Percentiles rank a stretch among this genome's conserved stretches.
These are phyloP conservation scores for Artemisia princeps DNA, from an alignment of 140 eudicot species.

Conservation along the genomic window DNA sequence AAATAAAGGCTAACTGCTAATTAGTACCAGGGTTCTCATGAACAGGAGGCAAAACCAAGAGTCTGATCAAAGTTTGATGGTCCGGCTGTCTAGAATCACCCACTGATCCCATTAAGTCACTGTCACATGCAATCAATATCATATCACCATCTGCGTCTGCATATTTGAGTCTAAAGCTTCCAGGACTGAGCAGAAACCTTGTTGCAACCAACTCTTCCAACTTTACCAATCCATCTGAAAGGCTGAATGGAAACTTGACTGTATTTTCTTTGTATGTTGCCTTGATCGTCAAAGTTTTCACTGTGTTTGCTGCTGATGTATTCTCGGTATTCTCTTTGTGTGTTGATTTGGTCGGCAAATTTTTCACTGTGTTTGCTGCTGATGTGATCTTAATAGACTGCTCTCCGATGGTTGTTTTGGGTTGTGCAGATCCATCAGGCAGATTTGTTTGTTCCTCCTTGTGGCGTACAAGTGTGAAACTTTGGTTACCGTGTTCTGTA, in stretches of 20 bases:
- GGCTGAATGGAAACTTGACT: neutral
- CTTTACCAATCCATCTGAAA: constrained; percentile 17
- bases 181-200: constrained; percentile 12
- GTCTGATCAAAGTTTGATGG: neutral
- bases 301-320: neutral
- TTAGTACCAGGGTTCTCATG: neutral
- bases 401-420: neutral
- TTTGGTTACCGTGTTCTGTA: neutral
- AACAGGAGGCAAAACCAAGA: neutral
- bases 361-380: no score
- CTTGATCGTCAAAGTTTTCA: constrained; percentile 1
- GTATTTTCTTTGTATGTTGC: constrained; percentile 2
- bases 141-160: constrained; percentile 21
- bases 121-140: constrained; percentile 8
- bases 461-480: neutral
- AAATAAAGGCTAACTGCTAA: no score
- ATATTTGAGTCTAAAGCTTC: constrained; percentile 20
- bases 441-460: neutral
- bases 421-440: neutral
- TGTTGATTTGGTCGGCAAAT: no score
- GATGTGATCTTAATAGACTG: neutral
- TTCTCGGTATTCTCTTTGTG: neutral
- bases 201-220: constrained; percentile 19
- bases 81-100: neutral
- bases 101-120: neutral